These are phyloP conservation scores for Macadamia tetraphylla DNA, from an alignment of 164 flowering plant species.

Conservation along the genomic window DNA sequence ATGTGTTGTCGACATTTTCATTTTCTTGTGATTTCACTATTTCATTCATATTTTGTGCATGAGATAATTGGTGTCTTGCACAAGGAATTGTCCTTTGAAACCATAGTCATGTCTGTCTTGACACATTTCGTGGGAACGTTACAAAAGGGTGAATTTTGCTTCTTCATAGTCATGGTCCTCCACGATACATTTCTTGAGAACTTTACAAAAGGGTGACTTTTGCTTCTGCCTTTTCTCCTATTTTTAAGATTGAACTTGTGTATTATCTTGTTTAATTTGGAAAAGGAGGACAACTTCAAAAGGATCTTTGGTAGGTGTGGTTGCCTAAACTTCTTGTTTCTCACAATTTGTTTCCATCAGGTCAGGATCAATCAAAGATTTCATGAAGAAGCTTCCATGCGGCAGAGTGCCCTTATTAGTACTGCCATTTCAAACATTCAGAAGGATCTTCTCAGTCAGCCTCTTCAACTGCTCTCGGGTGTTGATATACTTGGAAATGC, in stretches of 20 bases:
- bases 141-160: too few species aligned
- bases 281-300: neutral
- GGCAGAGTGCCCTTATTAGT: constrained; percentile 75
- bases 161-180: too few species aligned
- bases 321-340: neutral
- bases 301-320: neutral
- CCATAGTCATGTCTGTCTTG: neutral
- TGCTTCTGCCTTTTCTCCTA: too few species aligned
- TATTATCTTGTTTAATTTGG: too few species aligned
- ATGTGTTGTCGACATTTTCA: too few species aligned
- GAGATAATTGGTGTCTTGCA: neutral
- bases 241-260: too few species aligned
- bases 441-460: constrained; percentile 95
- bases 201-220: too few species aligned
- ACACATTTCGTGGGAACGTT: neutral
- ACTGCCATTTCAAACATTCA: constrained; percentile 71
- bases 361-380: constrained; percentile 80
- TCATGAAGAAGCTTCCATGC: constrained; percentile 70
- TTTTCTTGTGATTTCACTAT: neutral
- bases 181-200: neutral
- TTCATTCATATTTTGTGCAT: neutral
- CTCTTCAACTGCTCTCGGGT: constrained; percentile 93
- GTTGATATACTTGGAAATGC: constrained; percentile 99
- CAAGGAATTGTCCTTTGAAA: neutral
- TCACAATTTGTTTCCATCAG: constrained; percentile 29